Evolutionary conservation across 352 stramenopile species (phyloP), one percentile per base, ranked within the genome.

Genomic region (Phytophthora melonis): DNA sequence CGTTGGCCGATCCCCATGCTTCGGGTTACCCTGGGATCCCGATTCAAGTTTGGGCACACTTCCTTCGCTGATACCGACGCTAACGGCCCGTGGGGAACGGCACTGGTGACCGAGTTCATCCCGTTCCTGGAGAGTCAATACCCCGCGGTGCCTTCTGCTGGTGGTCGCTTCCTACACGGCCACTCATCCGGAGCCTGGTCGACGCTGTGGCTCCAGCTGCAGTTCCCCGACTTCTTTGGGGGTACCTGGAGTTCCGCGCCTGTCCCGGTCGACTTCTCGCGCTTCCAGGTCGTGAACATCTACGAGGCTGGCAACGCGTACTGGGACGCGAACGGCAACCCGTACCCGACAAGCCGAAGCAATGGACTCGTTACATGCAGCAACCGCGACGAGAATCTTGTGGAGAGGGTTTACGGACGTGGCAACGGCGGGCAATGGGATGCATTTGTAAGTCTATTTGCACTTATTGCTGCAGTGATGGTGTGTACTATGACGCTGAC

Each of bases 351-450:
- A 25, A 90, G 81, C 63, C 87, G 85, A 57, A 78, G 50, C 54
- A 82, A 89, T 30, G 83, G 84, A 32, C 55, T 84, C 3, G 65
- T 88, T 32, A 80, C 66, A 2, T 91, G 80, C 68, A 91, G 80
- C 25, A 90, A 88, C 60, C 87, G 87, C 5, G 86, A 94, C 54
- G 87, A 94, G 59, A 93, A 93, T 63, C 68, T 90, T 45, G 65
- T 93, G 52, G 87, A 94, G 65, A 75, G 84, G 32, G 86, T 92
- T 13, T 88, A 83, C 49, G 76, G 75, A 6, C 85, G 80, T 25
- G 84, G 84, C 59, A 94, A 94, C 59, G 87, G 87, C 49, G 87
- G 87, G 3, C 87, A 94, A 60, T 94, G 86, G 86, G 87, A 93
- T 60, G 84, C 84, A 6, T 94, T 93, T 23, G 87, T 94, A 90